Evolutionary conservation across 2,329 filamentous ascomycete species (phyloP).

Genomic region (Diaporthe sp.): DNA sequence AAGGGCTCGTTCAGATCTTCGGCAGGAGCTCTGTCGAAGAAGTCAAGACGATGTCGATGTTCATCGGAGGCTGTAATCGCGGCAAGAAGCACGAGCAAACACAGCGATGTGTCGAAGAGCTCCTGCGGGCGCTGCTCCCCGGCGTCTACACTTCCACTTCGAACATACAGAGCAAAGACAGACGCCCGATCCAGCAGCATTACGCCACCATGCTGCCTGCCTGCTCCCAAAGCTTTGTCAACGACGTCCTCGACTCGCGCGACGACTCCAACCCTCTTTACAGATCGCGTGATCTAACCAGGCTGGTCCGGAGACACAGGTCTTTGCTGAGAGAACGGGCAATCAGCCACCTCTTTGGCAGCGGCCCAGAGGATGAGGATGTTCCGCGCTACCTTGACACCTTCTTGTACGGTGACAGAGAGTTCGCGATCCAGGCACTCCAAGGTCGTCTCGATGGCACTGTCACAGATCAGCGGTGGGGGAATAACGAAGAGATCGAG

Average conservation of each 20-base stretch:
- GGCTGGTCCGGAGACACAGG: not conserved
- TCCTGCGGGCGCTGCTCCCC: constrained; percentile 33
- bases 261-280: constrained; percentile 33
- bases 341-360: constrained; percentile 19
- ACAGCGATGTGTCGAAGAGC: constrained; percentile 20
- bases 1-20: constrained; percentile 18
- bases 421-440: constrained; percentile 23
- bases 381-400: constrained; percentile 3
- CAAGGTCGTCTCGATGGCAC: constrained; percentile 26
- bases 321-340: constrained; percentile 17
- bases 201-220: constrained; percentile 33
- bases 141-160: constrained; percentile 8
- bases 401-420: constrained; percentile 1
- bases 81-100: not conserved
- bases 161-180: constrained; percentile 7
- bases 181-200: constrained; percentile 26
- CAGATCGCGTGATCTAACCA: constrained; percentile 4
- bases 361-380: not conserved
- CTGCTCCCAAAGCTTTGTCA: constrained; percentile 28
- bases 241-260: constrained; percentile 9
- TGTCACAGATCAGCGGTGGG: constrained; percentile 28
- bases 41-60: constrained; percentile 17
- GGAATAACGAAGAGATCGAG: not conserved
- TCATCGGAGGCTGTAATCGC: constrained; percentile 4
- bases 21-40: constrained; percentile 18